Evolutionary conservation across 2,329 filamentous ascomycete species (phyloP), one percentile per base, ranked within the genome.

Genomic region (Colletotrichum destructivum): DNA sequence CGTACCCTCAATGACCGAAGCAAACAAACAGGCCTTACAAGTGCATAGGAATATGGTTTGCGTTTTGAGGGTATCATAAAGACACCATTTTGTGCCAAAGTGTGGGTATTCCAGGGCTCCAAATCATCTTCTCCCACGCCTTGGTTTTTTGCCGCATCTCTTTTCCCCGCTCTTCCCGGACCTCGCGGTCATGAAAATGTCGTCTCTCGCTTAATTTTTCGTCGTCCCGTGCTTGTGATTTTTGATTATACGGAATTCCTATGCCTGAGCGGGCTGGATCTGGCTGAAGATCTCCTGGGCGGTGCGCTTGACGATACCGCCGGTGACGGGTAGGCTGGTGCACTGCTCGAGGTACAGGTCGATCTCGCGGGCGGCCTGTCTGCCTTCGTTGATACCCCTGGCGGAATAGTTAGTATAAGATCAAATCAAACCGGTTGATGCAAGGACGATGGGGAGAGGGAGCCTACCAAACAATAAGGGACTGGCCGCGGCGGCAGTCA

Each of bases 301-400:
- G n/a, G 91, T 91, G 64, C 91, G 91, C 86, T 96, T 96, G 75
- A 98, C 88, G 76, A 98, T 98, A 81, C 96, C 96, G 80, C 96
- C 96, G 44, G 95, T 97, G 66, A 97, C 93, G 12, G 96, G 96
- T 59, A 98, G 89, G 79, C 89, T 89, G 70, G 93, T 95, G 79
- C 90, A 89, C 74, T 92, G 90, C 82, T 93, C 94, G 55, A 98
- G 92, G 87, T 90, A 98, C 63, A 94, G 83, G 82, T 98, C 96
- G 68, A 98, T 93, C 82, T 98, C 95, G 74, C 96, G 93, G 78
- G 96, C 96, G 77, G 93, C 92, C 86, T 96, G 94, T 77, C 96
- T 93, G 78, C 96, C 96, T 85, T 98, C 96, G 81, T 98, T 98
- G 87, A 98, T 98, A 81, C 95, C 96, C 93, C 91, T 93, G 74